Conservation (phyloP, 768 basidiomycete species). For the Floccularia luteovirens region DNA sequence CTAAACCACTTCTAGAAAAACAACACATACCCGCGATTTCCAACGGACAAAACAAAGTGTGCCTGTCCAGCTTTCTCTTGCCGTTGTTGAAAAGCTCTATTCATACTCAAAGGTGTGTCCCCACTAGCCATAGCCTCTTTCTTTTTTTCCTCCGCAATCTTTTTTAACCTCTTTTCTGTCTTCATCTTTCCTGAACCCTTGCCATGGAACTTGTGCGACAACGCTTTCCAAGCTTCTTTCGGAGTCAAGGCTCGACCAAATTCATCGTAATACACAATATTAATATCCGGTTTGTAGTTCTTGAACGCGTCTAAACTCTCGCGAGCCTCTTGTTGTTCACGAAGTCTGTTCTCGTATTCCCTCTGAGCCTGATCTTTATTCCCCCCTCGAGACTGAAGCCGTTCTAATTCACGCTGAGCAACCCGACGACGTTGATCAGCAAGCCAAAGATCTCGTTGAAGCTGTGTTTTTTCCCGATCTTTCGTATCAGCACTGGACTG, state of each 20-base stretch:
- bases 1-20: conserved; percentile 1
- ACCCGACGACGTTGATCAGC: conserved; percentile 73
- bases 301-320: conserved; percentile 78
- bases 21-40: conserved; percentile 74
- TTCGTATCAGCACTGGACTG: conserved; percentile 50
- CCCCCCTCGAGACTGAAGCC: conserved; percentile 64
- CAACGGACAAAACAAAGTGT: conserved; percentile 92
- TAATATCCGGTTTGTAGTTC: conserved; percentile 94
- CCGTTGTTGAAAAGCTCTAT: conserved; percentile 84
- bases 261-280: conserved; percentile 95
- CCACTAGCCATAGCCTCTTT: conserved; percentile 89
- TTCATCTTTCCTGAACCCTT: conserved; percentile 97
- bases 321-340: conserved; percentile 88
- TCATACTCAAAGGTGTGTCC: conserved; percentile 95
- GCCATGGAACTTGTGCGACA: conserved; percentile 97
- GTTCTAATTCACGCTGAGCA: conserved; percentile 76
- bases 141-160: conserved; percentile 97
- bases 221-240: conserved; percentile 98
- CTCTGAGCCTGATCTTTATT: conserved; percentile 90
- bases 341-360: conserved; percentile 88
- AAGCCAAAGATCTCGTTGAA: conserved; percentile 85
- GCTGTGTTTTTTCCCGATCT: conserved; percentile 78
- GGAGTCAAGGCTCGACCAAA: conserved; percentile 81
- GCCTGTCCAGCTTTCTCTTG: conserved; percentile 95
- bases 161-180: conserved; percentile 93